A percentile compares a stretch with the other conserved stretches of the same genome.
Evolutionary conservation across 1,284 basidiomycete species (phyloP).

Genomic region (Cryptococcus sp.): DNA sequence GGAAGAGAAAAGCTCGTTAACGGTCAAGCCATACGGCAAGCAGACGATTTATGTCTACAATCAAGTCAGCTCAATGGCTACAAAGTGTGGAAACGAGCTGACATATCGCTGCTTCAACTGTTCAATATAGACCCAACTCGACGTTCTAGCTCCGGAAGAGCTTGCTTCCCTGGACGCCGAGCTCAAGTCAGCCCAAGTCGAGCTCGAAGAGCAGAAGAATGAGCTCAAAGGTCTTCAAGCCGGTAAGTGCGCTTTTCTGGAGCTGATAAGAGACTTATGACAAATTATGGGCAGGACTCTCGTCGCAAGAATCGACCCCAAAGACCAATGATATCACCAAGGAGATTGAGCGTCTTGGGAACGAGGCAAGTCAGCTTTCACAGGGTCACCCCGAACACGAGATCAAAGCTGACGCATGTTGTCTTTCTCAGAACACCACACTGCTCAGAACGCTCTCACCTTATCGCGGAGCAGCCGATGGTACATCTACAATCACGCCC

Average conservation of each 20-base stretch:
- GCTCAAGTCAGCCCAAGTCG: slow-evolving; percentile 61
- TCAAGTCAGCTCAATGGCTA: slow-evolving; percentile 32
- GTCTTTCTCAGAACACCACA: slow-evolving; percentile 31
- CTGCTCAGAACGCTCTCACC: slow-evolving; percentile 31
- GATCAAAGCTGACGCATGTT: too few species aligned
- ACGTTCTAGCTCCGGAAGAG: slow-evolving; percentile 29
- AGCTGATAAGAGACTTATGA: slow-evolving; percentile 1
- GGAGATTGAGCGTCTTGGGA: slow-evolving; percentile 37
- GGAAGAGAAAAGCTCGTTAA: slow-evolving; percentile 46
- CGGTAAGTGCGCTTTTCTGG: slow-evolving; percentile 54
- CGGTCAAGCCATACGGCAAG: slow-evolving; percentile 63
- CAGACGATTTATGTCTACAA: slow-evolving; percentile 60
- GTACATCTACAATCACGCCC: slow-evolving; percentile 21
- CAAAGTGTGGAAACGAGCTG: neutral
- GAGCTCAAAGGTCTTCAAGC: slow-evolving; percentile 58
- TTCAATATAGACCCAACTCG: slow-evolving; percentile 19
- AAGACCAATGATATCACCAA: slow-evolving; percentile 65
- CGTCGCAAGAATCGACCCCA: slow-evolving; percentile 63
- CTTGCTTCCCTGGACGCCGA: slow-evolving; percentile 50
- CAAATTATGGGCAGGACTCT: slow-evolving; percentile 59
- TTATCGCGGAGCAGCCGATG: slow-evolving; percentile 21
- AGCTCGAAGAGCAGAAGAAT: slow-evolving; percentile 67
- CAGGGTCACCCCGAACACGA: neutral
- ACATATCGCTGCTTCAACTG: neutral
- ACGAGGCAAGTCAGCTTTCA: slow-evolving; percentile 33